Base-by-base conservation (phyloP, 306 rosid species). In the Pueraria montana region DNA sequence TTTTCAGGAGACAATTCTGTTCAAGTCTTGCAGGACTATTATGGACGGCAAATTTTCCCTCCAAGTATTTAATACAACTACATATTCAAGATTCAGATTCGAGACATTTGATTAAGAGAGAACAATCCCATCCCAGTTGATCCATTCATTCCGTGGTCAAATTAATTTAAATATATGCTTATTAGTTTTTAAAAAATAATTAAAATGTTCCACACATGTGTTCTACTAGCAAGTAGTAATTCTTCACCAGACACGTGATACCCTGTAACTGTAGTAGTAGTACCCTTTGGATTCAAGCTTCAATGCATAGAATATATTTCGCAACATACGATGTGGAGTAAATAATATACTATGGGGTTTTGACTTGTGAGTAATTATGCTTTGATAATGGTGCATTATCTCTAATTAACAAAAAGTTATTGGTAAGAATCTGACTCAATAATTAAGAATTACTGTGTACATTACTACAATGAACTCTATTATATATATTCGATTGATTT, bases 301-400 rank as follows among this genome's bases (percentile, higher is more conserved):
- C 87, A 89, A 88, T 87, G 62, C 90, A 80, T 81, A 83, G 81
- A 76, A 75, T 63, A 14, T 3, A 3, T 40, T 71, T 75, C 81
- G 63, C 90, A 82, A 83, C 58, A 82, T 76, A 82, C 76, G 86
- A 89, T 82, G 84, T 43, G 82, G 80, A 81, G 77, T 53, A 68
- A 68, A 32, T 53, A 36, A 16, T 18, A 7, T 27, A 7, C n/a
- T 27, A 23, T 26, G 63, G 69, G 79, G 79, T 21, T 85, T 86
- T 91, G 90, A 88, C 86, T 86, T 84, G 17, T 50, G 36, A 46
- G 40, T 79, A 2, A 79, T 72, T 64, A 82, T 8, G 59, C 86
- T 77, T 87, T 74, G 87, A 82, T 84, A 82, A 78, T 84, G 89
- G 83, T 61, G 88, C 82, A 45, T 78, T 40, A 59, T 83, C 48